Conservation (phyloP, 768 basidiomycete genomes). For the Psilocybe subaeruginosa region DNA sequence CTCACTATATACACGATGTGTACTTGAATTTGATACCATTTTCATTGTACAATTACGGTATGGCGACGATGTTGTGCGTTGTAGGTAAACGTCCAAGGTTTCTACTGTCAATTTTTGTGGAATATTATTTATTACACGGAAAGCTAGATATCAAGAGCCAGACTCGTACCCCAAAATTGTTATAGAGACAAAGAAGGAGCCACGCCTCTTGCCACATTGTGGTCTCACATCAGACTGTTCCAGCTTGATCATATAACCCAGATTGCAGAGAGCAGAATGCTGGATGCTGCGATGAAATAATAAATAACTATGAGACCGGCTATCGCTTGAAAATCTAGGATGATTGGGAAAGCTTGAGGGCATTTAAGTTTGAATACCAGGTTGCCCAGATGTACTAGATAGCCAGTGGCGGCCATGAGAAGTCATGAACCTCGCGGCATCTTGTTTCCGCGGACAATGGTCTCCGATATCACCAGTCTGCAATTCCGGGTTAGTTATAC, state of each 20-base stretch:
- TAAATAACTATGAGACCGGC: not conserved
- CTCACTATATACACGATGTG: too few relatives aligned
- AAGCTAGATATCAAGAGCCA: not conserved
- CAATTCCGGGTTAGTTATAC: not conserved
- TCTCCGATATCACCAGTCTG: not conserved
- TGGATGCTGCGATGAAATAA: not conserved
- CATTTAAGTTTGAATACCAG: not conserved
- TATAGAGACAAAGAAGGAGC: not conserved
- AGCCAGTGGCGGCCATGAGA: not conserved
- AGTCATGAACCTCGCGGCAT: not conserved
- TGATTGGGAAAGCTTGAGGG: not conserved
- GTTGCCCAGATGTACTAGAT: not conserved
- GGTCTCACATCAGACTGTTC: not conserved
- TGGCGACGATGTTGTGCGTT: too few relatives aligned
- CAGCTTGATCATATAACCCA: not conserved
- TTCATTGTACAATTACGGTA: too few relatives aligned
- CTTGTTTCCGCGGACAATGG: not conserved
- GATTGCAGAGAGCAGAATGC: not conserved
- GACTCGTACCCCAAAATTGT: not conserved
- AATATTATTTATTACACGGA: too few relatives aligned
- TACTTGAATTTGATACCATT: too few relatives aligned
- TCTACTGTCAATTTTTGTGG: too few relatives aligned
- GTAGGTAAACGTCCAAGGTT: too few relatives aligned
- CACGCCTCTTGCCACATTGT: not conserved
- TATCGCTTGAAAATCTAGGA: not conserved